Evolutionary conservation across 2,329 filamentous ascomycete species (phyloP).

Genomic region (Anisogramma anomala): DNA sequence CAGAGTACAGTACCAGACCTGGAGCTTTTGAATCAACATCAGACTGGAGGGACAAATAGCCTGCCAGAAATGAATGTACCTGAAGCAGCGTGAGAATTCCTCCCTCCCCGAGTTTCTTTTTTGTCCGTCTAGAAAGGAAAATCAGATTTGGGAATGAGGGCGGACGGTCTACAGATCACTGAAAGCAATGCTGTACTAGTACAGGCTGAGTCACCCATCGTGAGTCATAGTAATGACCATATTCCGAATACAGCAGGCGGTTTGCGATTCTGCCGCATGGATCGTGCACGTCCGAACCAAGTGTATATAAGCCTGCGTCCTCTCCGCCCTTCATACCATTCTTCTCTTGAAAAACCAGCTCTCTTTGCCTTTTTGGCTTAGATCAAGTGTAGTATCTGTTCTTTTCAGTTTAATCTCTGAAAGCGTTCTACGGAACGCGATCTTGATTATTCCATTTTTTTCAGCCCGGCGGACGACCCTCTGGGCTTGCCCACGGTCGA

Average conservation of each 20-base stretch:
- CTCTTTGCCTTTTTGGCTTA: constrained; percentile 35
- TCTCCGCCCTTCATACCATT: constrained; percentile 20
- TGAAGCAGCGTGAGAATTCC: no score
- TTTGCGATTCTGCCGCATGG: neutral
- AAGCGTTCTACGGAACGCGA: constrained; percentile 52
- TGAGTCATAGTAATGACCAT: no score
- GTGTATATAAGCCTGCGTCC: neutral
- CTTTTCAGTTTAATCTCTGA: constrained; percentile 77
- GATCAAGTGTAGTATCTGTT: constrained; percentile 68
- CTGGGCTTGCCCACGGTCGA: constrained; percentile 56
- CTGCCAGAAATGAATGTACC: no score
- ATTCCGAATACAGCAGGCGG: neutral
- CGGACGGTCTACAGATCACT: no score
- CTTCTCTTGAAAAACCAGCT: constrained; percentile 37
- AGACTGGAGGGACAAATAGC: no score
- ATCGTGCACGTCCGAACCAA: neutral
- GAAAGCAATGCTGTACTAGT: no score
- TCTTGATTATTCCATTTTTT: constrained; percentile 67
- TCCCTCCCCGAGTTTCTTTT: no score
- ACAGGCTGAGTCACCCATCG: no score
- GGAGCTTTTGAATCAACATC: no score
- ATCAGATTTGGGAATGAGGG: no score
- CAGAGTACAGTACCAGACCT: no score
- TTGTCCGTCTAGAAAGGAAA: no score
- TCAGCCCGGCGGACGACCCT: constrained; percentile 34